phyloP scores from a whole-genome alignment of 2,329 filamentous ascomycete genomes.

The Apiospora rasikravindrae region DNA sequence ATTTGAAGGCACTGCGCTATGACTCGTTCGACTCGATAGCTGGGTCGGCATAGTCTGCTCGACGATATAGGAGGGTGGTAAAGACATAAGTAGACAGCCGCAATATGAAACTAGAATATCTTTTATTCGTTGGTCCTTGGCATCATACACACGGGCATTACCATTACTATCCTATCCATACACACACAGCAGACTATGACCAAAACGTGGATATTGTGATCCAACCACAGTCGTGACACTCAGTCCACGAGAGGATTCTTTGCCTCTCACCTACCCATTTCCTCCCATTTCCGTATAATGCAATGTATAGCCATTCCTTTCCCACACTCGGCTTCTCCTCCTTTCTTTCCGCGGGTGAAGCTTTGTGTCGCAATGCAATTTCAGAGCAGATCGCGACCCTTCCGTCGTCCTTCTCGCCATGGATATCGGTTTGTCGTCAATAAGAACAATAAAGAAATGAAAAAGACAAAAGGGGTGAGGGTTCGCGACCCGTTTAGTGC shows the following conservation, averaged over 20 bases:
- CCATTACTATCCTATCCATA: constrained; percentile 31
- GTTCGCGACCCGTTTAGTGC: neutral
- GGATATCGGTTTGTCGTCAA: neutral
- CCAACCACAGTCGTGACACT: constrained; percentile 2
- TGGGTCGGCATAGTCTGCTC: neutral
- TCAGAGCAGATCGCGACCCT: neutral
- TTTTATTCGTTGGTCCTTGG: constrained; percentile 7
- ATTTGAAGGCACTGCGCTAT: no score
- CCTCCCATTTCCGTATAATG: neutral
- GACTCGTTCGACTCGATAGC: neutral
- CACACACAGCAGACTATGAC: constrained; percentile 22
- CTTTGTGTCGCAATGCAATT: neutral
- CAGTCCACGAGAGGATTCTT: neutral
- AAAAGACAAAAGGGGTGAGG: neutral
- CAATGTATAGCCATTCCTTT: neutral
- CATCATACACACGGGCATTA: constrained; percentile 31
- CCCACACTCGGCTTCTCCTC: neutral
- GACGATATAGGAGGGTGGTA: neutral
- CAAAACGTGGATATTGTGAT: constrained; percentile 22
- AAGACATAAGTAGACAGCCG: neutral
- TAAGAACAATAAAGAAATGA: neutral
- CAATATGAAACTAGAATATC: neutral
- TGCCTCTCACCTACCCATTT: neutral
- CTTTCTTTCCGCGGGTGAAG: neutral
- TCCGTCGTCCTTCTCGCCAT: neutral